Evolutionary conservation across 2,329 filamentous ascomycete species (phyloP).

Genomic region (Parafenestella ontariensis): DNA sequence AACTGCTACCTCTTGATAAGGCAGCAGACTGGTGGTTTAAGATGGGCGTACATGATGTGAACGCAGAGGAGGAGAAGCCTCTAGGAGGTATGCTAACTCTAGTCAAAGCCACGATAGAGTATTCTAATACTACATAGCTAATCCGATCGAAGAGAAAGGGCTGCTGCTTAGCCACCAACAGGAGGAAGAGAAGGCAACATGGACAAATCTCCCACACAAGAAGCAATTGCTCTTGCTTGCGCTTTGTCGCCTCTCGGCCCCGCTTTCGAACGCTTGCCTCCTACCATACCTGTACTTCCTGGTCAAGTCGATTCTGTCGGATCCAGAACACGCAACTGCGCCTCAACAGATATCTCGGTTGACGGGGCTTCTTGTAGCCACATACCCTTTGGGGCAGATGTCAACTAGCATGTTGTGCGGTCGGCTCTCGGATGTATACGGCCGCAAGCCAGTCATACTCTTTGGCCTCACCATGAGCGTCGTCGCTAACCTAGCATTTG

Average conservation of each 20-base stretch:
- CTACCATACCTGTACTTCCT: slow-evolving; percentile 83
- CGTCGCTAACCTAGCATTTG: slow-evolving; percentile 70
- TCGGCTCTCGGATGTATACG: slow-evolving; percentile 67
- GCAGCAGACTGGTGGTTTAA: not conserved
- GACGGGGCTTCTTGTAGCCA: slow-evolving; percentile 76
- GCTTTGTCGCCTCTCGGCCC: slow-evolving; percentile 78
- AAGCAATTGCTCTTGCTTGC: slow-evolving; percentile 78
- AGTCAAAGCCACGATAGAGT: not conserved
- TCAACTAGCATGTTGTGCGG: slow-evolving; percentile 83
- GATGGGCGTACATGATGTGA: not conserved
- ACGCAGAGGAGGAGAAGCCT: slow-evolving; percentile 18
- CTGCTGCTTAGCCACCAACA: not conserved
- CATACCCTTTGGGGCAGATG: slow-evolving; percentile 82
- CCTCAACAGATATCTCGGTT: slow-evolving; percentile 72
- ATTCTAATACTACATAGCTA: not conserved
- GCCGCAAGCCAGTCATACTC: slow-evolving; percentile 77
- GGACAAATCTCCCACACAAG: slow-evolving; percentile 76
- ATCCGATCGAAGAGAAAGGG: slow-evolving; percentile 21
- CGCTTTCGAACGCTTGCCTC: slow-evolving; percentile 72
- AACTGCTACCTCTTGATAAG: not conserved
- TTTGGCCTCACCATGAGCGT: slow-evolving; percentile 75
- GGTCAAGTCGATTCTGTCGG: slow-evolving; percentile 70
- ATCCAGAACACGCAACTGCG: slow-evolving; percentile 57
- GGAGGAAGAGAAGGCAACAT: slow-evolving; percentile 61
- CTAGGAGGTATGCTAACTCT: slow-evolving; percentile 14